Base-by-base conservation (phyloP, 2,329 filamentous ascomycete species). In the Fusarium miscanthi region DNA sequence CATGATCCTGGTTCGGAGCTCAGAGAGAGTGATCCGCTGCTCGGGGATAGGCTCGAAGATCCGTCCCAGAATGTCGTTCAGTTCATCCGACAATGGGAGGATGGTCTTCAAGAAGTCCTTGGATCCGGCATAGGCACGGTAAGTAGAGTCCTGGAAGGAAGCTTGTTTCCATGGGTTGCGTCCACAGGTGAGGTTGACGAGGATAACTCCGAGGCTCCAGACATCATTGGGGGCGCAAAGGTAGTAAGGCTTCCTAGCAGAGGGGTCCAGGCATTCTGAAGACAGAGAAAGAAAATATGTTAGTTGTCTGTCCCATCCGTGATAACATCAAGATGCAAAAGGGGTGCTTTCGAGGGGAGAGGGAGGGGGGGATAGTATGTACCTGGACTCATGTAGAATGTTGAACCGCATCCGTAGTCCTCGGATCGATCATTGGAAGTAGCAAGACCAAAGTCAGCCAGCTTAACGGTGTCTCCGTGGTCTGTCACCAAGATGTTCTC, bases 361-460 rank as follows among this genome's bases (percentile, higher is more conserved):
- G 59, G 65, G 62, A 59, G 52, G 65, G 43, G 57, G 49, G 66
- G 54, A 37, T 48, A 58, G 69, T 66, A 78, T 89, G 82, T 92
- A 98, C 95, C 95, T 89, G 96, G 96, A 80, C 94, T 97, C 96
- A 98, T 99, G 85, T 99, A 99, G 80, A 98, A 98, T 19, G 95
- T 98, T 37, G 96, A 98, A 72, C 96, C 96, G 82, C 96, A 99
- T 79, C 96, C 96, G 83, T 97, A 98, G 82, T 99, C 96, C 77
- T 94, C 93, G 73, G 95, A 97, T 75, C 92, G 87, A 74, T 90
- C 88, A 74, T 95, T 93, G 65, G 90, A 91, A 30, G 94, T 98
- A 66, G 96, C 96, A 61, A 99, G 89, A 80, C 96, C 96, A 87
- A 99, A 99, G 84, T 99, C 96, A 74, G 95, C 96, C 74, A 99